phyloP scores from a whole-genome alignment of 106 monocot genomes.

The Acanthochlamys bracteata region DNA sequence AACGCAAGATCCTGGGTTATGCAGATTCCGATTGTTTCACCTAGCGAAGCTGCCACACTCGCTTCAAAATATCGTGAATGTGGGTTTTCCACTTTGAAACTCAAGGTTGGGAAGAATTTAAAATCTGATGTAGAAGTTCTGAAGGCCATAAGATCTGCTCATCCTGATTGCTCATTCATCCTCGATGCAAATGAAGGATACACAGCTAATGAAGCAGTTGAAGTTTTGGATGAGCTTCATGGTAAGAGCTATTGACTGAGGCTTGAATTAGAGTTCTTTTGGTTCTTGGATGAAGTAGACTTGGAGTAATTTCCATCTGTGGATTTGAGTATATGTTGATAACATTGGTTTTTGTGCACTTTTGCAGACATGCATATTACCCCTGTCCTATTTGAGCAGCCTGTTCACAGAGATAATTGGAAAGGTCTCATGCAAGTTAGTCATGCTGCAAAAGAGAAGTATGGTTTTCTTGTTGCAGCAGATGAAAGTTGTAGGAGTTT shows the following conservation, averaged over 20 bases:
- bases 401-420: conserved; percentile 89
- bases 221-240: conserved; percentile 78
- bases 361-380: conserved; percentile 67
- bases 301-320: neutral
- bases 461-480: conserved; percentile 70
- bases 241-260: conserved; percentile 24
- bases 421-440: conserved; percentile 65
- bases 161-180: conserved; percentile 81
- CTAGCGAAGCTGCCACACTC: conserved; percentile 70
- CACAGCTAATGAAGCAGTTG: conserved; percentile 58
- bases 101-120: conserved; percentile 82
- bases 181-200: conserved; percentile 97
- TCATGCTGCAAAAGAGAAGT: conserved; percentile 55
- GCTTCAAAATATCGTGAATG: conserved; percentile 61
- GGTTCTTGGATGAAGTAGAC: neutral
- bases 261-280: neutral
- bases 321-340: neutral
- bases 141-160: conserved; percentile 53
- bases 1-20: neutral
- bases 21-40: conserved; percentile 93
- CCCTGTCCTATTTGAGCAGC: conserved; percentile 87
- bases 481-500: conserved; percentile 95
- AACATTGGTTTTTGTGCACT: neutral
- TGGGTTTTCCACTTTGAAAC: conserved; percentile 70
- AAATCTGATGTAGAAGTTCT: conserved; percentile 74